These are phyloP conservation scores for Corniculantispora saksenae DNA, from an alignment of 2,329 filamentous ascomycete species.

Conservation along the genomic window DNA sequence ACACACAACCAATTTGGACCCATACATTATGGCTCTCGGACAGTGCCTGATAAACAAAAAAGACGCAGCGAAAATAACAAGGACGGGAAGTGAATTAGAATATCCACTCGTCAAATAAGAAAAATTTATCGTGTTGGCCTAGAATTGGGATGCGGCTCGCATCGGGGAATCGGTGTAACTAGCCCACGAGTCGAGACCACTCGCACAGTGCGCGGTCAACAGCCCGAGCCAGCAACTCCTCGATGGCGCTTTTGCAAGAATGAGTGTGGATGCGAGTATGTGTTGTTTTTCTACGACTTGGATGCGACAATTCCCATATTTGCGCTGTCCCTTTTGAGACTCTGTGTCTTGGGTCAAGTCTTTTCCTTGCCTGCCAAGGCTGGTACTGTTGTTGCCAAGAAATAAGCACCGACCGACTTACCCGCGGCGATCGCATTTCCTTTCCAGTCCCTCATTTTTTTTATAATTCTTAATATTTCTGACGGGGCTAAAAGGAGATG, in stretches of 20 bases:
- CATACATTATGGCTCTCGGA: background rate
- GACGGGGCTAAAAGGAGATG: background rate
- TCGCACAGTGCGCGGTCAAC: background rate
- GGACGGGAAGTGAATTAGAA: background rate
- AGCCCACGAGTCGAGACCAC: background rate
- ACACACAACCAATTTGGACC: background rate
- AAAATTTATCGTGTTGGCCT: background rate
- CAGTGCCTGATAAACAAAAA: background rate
- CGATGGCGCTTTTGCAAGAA: too few relatives aligned
- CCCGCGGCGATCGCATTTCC: background rate
- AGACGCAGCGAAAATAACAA: background rate
- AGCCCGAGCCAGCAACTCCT: too few relatives aligned
- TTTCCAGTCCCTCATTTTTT: background rate
- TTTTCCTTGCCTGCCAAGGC: too few relatives aligned
- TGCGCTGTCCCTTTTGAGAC: background rate
- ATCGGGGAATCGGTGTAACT: background rate
- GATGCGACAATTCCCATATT: too few relatives aligned
- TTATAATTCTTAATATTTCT: background rate
- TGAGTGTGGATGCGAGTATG: too few relatives aligned
- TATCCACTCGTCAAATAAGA: background rate
- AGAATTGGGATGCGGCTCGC: background rate
- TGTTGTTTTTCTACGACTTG: too few relatives aligned
- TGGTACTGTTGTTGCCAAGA: constrained; percentile 8
- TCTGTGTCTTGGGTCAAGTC: background rate
- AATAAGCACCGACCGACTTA: background rate